Evolutionary conservation across 257 asterid genomes (phyloP).

Genomic region (Paraleonurus japonicus): DNA sequence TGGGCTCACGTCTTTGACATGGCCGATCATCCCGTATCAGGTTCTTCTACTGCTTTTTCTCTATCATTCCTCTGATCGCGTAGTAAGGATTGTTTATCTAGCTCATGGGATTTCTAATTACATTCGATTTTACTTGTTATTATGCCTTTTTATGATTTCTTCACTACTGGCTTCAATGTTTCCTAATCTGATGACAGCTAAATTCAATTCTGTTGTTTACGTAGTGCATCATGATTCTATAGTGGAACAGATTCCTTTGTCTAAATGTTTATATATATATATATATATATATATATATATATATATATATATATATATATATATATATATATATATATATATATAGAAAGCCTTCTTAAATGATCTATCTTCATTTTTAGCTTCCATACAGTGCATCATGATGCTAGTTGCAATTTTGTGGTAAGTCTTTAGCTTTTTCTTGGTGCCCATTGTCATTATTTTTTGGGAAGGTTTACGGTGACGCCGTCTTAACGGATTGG

Average conservation of each 20-base stretch:
- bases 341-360: background rate
- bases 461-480: background rate
- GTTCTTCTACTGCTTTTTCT: background rate
- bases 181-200: background rate
- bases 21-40: background rate
- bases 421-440: background rate
- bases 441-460: background rate
- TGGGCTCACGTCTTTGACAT: too few species aligned
- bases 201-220: background rate
- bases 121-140: background rate
- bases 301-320: too few species aligned
- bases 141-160: background rate
- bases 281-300: too few species aligned
- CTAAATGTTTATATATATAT: too few species aligned
- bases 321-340: too few species aligned
- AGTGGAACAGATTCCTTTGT: background rate
- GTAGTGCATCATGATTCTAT: too few species aligned
- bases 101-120: background rate
- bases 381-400: background rate
- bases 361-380: background rate
- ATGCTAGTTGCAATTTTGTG: background rate
- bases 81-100: too few species aligned
- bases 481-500: too few species aligned
- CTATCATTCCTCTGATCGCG: background rate
- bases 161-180: background rate